Percentiles rank a stretch among this genome's conserved stretches.
phyloP scores from a whole-genome alignment of 108 stramenopile species.

The Heterococcus sp. region DNA sequence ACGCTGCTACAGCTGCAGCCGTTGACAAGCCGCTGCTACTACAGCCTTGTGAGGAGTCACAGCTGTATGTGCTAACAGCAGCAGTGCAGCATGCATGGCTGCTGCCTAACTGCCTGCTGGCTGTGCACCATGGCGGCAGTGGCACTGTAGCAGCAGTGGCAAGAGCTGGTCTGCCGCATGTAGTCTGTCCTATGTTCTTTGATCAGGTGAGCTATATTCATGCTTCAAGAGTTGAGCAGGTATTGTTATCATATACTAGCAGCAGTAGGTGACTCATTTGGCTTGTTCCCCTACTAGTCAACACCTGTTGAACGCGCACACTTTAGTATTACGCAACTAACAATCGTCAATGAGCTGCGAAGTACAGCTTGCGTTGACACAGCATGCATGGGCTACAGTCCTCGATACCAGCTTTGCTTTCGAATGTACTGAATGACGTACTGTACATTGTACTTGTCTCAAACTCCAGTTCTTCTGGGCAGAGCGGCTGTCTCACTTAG shows the following conservation, averaged over 20 bases:
- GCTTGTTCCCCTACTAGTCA: too few species aligned
- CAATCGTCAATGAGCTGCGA: too few species aligned
- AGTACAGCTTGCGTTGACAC: too few species aligned
- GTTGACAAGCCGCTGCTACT: too few species aligned
- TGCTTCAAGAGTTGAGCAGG: neutral
- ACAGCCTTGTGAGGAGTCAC: too few species aligned
- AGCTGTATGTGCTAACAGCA: neutral
- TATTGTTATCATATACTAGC: too few species aligned
- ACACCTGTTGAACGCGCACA: too few species aligned
- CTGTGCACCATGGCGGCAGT: constrained; percentile 36
- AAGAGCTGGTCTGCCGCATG: constrained; percentile 35
- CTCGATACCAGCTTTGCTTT: too few species aligned
- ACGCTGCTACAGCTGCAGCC: neutral
- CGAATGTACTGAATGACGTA: too few species aligned
- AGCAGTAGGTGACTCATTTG: too few species aligned
- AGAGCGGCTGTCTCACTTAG: constrained; percentile 15
- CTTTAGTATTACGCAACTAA: too few species aligned
- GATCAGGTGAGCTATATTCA: neutral
- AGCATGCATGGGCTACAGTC: too few species aligned
- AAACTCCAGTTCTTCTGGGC: constrained; percentile 34
- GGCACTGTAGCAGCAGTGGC: constrained; percentile 31
- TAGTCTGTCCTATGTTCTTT: neutral
- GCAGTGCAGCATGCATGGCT: neutral
- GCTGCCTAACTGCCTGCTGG: constrained; percentile 4
- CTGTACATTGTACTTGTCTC: neutral